Conservation (phyloP, 2,329 filamentous ascomycete species). For the Fonsecaea monophora region DNA sequence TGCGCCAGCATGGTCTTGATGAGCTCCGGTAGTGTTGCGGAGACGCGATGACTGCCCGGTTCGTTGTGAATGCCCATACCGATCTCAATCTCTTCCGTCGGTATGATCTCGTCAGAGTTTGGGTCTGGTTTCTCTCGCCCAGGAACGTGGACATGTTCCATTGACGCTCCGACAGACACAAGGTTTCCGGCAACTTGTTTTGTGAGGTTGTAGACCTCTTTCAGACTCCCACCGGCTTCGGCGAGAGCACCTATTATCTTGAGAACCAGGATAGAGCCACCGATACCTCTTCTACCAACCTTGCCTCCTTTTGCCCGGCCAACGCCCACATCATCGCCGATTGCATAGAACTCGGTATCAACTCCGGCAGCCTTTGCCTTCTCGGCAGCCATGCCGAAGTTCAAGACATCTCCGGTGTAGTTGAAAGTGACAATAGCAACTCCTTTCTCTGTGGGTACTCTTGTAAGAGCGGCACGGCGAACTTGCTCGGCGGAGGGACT, state of each 20-base stretch:
- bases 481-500: constrained; percentile 84
- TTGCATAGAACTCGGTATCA: constrained; percentile 84
- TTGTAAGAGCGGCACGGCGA: constrained; percentile 72
- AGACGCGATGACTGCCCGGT: constrained; percentile 60
- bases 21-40: constrained; percentile 57
- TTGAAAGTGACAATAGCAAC: constrained; percentile 59
- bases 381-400: constrained; percentile 92
- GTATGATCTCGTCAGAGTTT: constrained; percentile 58
- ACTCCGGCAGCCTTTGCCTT: constrained; percentile 83
- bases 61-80: constrained; percentile 69
- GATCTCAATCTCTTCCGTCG: constrained; percentile 66
- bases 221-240: constrained; percentile 69
- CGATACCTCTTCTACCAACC: constrained; percentile 87
- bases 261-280: constrained; percentile 87
- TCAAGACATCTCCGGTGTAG: constrained; percentile 87
- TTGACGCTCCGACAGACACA: constrained; percentile 82
- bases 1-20: constrained; percentile 70
- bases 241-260: constrained; percentile 89
- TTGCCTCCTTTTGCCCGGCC: constrained; percentile 84
- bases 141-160: constrained; percentile 93
- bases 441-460: constrained; percentile 74
- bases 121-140: constrained; percentile 64
- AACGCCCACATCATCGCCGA: constrained; percentile 91
- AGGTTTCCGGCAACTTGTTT: constrained; percentile 75
- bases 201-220: constrained; percentile 75